Evolutionary conservation across 108 stramenopile species (phyloP).

Genomic region (Stephanodiscus triporus): DNA sequence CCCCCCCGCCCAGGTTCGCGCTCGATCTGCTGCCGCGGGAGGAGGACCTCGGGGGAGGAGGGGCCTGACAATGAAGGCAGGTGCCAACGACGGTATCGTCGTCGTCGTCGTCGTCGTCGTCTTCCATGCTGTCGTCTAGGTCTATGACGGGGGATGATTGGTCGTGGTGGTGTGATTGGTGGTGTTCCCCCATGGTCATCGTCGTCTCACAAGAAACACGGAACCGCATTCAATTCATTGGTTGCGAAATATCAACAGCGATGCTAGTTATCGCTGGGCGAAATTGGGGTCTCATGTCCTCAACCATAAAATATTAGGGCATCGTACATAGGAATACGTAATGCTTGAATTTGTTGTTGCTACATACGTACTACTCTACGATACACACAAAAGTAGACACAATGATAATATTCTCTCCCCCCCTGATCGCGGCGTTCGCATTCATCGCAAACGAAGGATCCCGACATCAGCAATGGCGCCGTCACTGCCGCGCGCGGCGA

Average conservation of each 20-base stretch:
- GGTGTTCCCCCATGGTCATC: conserved; percentile 6
- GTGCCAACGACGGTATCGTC: conserved; percentile 54
- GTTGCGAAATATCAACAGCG: no score
- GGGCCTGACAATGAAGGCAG: conserved; percentile 51
- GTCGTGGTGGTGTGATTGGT: background rate
- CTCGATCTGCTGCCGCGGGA: conserved; percentile 40
- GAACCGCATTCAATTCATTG: no score
- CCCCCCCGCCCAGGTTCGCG: conserved; percentile 30
- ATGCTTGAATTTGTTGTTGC: no score
- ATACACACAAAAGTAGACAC: no score
- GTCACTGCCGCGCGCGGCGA: background rate
- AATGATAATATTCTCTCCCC: no score
- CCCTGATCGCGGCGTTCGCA: conserved; percentile 1
- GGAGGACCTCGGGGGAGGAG: conserved; percentile 40
- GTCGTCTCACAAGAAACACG: no score
- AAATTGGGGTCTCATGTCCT: no score
- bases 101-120: conserved; percentile 49
- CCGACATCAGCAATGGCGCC: background rate
- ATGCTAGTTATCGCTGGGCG: no score
- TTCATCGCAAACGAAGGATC: background rate
- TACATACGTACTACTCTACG: no score
- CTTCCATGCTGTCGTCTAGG: conserved; percentile 33
- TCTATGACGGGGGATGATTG: conserved; percentile 16
- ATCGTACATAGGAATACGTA: no score
- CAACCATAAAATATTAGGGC: no score